These are phyloP conservation scores for Phytopythium chamaehyphon DNA, from an alignment of 352 stramenopile genomes.

Conservation along the genomic window DNA sequence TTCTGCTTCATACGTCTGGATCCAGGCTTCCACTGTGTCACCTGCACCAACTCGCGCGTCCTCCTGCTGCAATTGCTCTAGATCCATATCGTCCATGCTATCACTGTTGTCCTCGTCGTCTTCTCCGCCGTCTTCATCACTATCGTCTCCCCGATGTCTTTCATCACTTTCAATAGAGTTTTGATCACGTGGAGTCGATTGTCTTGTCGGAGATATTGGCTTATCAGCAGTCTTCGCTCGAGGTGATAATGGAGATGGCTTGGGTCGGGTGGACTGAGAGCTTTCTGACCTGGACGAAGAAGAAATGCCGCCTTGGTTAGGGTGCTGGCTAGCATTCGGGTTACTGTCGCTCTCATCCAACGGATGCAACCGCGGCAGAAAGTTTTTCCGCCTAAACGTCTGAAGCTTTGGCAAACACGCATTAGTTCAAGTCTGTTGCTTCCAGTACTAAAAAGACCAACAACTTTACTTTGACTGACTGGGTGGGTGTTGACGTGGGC, in stretches of 20 bases:
- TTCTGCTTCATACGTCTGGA: constrained; percentile 64
- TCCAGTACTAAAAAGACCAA: not conserved
- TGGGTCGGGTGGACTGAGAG: not conserved
- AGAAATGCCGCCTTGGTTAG: not conserved
- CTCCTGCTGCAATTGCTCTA: constrained; percentile 36
- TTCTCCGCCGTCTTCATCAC: constrained; percentile 8
- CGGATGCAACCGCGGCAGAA: constrained; percentile 39
- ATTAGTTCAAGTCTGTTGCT: not conserved
- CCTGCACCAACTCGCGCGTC: constrained; percentile 34
- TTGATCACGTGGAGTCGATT: constrained; percentile 2
- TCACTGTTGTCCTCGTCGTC: constrained; percentile 1
- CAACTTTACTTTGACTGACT: not conserved
- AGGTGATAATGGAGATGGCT: not conserved
- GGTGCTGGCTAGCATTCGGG: not conserved
- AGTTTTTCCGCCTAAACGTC: constrained; percentile 51
- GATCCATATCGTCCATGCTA: constrained; percentile 16
- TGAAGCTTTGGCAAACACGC: too few species aligned
- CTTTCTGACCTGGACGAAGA: not conserved
- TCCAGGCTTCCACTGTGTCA: constrained; percentile 58
- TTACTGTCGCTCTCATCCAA: constrained; percentile 11
- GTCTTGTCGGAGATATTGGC: constrained; percentile 12
- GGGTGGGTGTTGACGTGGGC: not conserved
- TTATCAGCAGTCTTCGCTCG: constrained; percentile 10
- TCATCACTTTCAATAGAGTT: not conserved
- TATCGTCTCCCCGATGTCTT: constrained; percentile 1